Conservation (phyloP, 2,329 filamentous ascomycete genomes). For the Hysterium pulicare region DNA sequence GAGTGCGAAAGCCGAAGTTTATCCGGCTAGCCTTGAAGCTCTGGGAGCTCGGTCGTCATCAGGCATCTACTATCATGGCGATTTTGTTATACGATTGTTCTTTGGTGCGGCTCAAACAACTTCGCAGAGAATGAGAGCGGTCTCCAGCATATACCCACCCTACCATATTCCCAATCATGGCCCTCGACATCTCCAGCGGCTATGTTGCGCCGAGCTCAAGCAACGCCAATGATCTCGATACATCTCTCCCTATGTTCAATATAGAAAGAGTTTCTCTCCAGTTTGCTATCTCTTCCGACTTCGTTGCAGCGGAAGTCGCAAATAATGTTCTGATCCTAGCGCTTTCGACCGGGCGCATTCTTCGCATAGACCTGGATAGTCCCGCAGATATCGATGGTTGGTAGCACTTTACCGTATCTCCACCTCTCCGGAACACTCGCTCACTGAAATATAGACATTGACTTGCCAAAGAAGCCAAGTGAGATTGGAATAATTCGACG, state of each 20-base stretch:
- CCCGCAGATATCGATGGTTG: slow-evolving; percentile 83
- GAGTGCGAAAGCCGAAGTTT: too few relatives aligned
- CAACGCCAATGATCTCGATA: slow-evolving; percentile 57
- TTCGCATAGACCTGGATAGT: slow-evolving; percentile 90
- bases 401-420: slow-evolving; percentile 9
- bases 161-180: slow-evolving; percentile 56
- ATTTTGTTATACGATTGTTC: too few relatives aligned
- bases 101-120: too few relatives aligned
- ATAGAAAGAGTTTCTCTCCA: slow-evolving; percentile 89
- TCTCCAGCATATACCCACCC: too few relatives aligned
- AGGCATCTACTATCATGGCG: too few relatives aligned
- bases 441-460: slow-evolving; percentile 69
- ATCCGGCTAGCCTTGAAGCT: too few relatives aligned
- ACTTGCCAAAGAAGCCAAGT: slow-evolving; percentile 87
- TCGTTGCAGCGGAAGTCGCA: slow-evolving; percentile 92
- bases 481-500: slow-evolving; percentile 90
- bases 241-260: slow-evolving; percentile 82
- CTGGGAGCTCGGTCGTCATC: too few relatives aligned
- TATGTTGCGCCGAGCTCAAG: slow-evolving; percentile 67
- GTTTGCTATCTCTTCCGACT: slow-evolving; percentile 91
- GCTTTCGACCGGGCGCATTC: slow-evolving; percentile 84
- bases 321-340: slow-evolving; percentile 96
- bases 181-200: slow-evolving; percentile 67
- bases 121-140: too few relatives aligned
- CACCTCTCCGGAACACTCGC: too few relatives aligned